Evolutionary conservation across 2,329 filamentous ascomycete species (phyloP).

Genomic region (Ascocoryne sarcoides): DNA sequence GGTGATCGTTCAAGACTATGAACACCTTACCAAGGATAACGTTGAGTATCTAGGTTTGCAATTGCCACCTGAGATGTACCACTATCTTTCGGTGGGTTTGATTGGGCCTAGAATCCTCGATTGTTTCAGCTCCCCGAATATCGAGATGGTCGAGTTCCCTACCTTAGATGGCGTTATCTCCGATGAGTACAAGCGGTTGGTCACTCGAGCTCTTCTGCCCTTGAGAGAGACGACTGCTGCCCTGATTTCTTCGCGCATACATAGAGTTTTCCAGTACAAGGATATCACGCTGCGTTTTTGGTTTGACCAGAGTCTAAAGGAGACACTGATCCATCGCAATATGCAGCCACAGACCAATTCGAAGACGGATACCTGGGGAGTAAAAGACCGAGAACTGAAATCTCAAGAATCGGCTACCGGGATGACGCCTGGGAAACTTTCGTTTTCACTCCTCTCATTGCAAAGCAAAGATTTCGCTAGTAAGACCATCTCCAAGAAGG

Average conservation of each 20-base stretch:
- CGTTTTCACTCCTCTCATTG: slow-evolving; percentile 58
- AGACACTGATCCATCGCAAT: slow-evolving; percentile 57
- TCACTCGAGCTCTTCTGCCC: slow-evolving; percentile 64
- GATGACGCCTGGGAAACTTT: slow-evolving; percentile 37
- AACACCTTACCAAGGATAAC: slow-evolving; percentile 70
- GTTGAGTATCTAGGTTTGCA: slow-evolving; percentile 87
- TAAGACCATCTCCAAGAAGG: slow-evolving; percentile 49
- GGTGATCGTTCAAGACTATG: slow-evolving; percentile 64
- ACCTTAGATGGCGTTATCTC: slow-evolving; percentile 78
- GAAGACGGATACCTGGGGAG: slow-evolving; percentile 58
- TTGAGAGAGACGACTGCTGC: slow-evolving; percentile 69
- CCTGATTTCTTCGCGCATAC: slow-evolving; percentile 68
- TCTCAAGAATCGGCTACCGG: slow-evolving; percentile 34
- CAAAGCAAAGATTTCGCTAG: slow-evolving; percentile 61
- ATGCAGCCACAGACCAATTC: slow-evolving; percentile 40
- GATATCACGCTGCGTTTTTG: slow-evolving; percentile 71
- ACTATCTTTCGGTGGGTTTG: slow-evolving; percentile 78
- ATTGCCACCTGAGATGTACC: slow-evolving; percentile 80
- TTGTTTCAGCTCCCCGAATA: slow-evolving; percentile 60
- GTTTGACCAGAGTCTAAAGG: slow-evolving; percentile 65
- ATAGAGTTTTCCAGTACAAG: slow-evolving; percentile 76
- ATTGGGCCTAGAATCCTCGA: slow-evolving; percentile 72
- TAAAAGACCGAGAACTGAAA: slow-evolving; percentile 47
- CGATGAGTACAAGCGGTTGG: slow-evolving; percentile 70
- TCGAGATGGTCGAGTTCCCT: slow-evolving; percentile 69